These are phyloP conservation scores for Coffea canephora DNA, from an alignment of 257 asterid genomes.

Conservation along the genomic window DNA sequence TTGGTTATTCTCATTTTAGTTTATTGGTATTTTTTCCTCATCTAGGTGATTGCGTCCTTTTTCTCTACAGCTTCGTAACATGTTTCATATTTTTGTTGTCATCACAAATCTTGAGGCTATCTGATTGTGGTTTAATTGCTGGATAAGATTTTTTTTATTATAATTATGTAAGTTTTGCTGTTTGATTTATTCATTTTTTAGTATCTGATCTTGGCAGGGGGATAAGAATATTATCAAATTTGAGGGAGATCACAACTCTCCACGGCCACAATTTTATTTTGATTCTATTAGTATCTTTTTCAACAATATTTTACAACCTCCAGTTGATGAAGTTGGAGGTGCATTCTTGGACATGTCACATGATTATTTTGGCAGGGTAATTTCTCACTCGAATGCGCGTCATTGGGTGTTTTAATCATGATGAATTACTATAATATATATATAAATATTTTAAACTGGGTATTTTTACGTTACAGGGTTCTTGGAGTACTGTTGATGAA, in stretches of 20 bases:
- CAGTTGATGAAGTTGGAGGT: constrained; percentile 53
- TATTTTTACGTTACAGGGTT: constrained; percentile 41
- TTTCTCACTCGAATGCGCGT: constrained; percentile 14
- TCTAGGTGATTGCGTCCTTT: neutral
- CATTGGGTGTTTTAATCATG: constrained; percentile 1
- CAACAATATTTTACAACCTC: constrained; percentile 92
- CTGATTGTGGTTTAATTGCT: neutral
- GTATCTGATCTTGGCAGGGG: constrained; percentile 49
- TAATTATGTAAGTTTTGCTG: neutral
- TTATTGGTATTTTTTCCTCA: neutral
- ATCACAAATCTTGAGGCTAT: neutral
- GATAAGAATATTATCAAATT: constrained; percentile 92
- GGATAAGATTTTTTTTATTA: neutral
- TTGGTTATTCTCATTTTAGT: neutral
- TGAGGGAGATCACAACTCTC: constrained; percentile 96
- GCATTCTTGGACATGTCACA: constrained; percentile 54
- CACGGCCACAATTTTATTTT: constrained; percentile 94
- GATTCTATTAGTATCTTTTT: constrained; percentile 90
- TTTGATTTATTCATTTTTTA: constrained; percentile 4
- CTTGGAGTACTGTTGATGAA: constrained; percentile 61
- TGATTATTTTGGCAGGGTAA: constrained; percentile 63
- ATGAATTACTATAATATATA: constrained; percentile 9
- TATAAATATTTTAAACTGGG: neutral
- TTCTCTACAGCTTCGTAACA: neutral
- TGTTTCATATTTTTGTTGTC: neutral